Conservation (phyloP, 2,329 filamentous ascomycete species). For the Epichloe amarillans region DNA sequence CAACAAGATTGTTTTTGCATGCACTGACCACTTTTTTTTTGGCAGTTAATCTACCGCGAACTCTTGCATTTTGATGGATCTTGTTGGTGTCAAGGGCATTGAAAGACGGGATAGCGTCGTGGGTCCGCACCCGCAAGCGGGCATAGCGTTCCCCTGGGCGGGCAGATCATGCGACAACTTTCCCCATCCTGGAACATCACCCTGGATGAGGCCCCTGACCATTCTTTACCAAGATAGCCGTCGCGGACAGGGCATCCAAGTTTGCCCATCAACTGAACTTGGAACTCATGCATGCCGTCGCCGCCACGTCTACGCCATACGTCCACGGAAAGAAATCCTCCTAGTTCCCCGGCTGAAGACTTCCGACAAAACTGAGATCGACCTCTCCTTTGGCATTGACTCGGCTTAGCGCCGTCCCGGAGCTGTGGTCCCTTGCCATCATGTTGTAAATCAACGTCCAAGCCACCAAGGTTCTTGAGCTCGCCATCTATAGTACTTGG, state of each 20-base stretch:
- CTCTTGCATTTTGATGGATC: background rate
- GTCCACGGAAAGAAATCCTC: background rate
- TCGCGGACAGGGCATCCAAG: background rate
- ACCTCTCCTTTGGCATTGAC: conserved; percentile 4
- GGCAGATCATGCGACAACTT: conserved; percentile 1
- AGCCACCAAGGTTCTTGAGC: background rate
- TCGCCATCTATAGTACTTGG: background rate
- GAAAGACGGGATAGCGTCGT: background rate
- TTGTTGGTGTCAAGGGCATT: background rate
- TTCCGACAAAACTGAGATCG: conserved; percentile 1
- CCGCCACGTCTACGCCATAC: background rate
- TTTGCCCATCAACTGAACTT: background rate
- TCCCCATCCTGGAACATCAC: background rate
- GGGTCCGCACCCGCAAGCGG: background rate
- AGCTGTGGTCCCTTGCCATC: background rate
- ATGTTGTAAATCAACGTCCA: background rate
- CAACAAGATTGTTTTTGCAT: no score
- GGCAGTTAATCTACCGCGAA: no score
- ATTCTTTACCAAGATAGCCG: background rate
- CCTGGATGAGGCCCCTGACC: no score
- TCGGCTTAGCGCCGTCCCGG: conserved; percentile 8
- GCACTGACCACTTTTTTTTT: no score
- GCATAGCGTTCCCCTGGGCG: background rate
- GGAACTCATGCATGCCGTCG: background rate
- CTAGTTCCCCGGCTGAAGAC: background rate